Evolutionary conservation across 805 yeast species (phyloP), one percentile per base, ranked within the genome.

Genomic region (Barnettozyma siamensis): DNA sequence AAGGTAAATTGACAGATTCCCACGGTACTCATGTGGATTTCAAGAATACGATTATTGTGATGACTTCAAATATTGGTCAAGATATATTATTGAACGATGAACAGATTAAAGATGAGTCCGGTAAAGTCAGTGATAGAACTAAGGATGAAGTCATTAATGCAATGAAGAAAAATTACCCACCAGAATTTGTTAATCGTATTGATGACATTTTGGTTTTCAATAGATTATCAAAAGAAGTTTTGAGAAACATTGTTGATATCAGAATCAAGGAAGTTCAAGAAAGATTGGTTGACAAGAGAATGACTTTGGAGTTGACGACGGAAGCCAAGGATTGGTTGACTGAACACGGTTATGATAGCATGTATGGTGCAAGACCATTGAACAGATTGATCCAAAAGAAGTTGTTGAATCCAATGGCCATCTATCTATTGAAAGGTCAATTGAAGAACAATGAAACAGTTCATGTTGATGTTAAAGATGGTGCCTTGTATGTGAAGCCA

Each of bases 61-160:
- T 91, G 96, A 91, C 99, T 0, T 86, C 96, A 2, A 91, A 91
- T 62, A 86, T 93, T 54, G 99, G 99, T 8, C 98, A 93, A 63
- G 96, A 89, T 49, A 74, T 85, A 33, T 70, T 93, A 51, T 64
- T 88, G 33, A 70, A 80, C 19, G 95, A 86, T 52, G 71, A 66
- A 30, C 63, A 67, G 32, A 53, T 57, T 9, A 51, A 60, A 10
- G 64, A 77, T 27, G 80, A 78, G 9, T 76, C 77, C 41, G 87
- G 87, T 9, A 64, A 60, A 40, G 83, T 88, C 33, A 63, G 73
- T 33, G 65, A 67, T 2, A 62, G 64, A 15, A 73, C 81, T 3
- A 81, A 82, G 55, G 52, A 58, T 3, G 64, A 71, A 51, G 88
- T 93, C 8, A 60, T 78, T 28, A 84, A 87, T 10, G 67, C 76